These are phyloP conservation scores for Fraxinus paxiana DNA, from an alignment of 305 asterid species.

Conservation along the genomic window DNA sequence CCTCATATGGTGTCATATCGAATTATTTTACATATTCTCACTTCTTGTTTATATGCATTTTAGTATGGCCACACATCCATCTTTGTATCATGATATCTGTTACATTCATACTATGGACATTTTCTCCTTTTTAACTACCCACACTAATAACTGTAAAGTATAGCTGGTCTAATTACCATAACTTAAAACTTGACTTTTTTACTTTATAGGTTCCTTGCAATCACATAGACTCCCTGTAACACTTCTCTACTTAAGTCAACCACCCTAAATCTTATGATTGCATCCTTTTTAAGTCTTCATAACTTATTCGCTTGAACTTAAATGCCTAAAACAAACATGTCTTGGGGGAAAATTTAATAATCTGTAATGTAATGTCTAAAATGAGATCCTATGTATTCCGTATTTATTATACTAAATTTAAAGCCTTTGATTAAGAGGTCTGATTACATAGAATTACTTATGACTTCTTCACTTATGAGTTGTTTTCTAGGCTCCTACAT, in stretches of 20 bases:
- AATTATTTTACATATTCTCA: background rate
- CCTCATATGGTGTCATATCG: background rate
- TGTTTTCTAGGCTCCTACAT: background rate
- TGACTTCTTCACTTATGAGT: conserved; percentile 8
- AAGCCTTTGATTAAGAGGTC: conserved; percentile 17
- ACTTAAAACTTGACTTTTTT: background rate
- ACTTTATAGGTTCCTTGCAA: background rate
- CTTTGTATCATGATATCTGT: background rate
- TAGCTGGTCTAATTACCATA: background rate
- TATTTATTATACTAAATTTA: background rate
- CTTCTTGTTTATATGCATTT: background rate
- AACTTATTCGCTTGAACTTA: background rate
- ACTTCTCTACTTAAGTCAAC: background rate
- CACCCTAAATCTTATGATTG: background rate
- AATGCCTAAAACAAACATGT: background rate
- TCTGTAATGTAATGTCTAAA: background rate
- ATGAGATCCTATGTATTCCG: background rate
- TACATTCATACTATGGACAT: background rate
- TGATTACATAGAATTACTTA: conserved; percentile 13
- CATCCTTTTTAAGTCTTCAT: background rate
- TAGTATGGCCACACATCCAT: background rate
- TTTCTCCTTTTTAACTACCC: background rate
- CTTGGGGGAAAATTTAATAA: background rate
- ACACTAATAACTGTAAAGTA: background rate
- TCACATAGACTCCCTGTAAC: background rate